A percentile compares a stretch with the other conserved stretches of the same genome.
Evolutionary conservation across 257 asterid genomes (phyloP).

Genomic region (Plantago elongata): DNA sequence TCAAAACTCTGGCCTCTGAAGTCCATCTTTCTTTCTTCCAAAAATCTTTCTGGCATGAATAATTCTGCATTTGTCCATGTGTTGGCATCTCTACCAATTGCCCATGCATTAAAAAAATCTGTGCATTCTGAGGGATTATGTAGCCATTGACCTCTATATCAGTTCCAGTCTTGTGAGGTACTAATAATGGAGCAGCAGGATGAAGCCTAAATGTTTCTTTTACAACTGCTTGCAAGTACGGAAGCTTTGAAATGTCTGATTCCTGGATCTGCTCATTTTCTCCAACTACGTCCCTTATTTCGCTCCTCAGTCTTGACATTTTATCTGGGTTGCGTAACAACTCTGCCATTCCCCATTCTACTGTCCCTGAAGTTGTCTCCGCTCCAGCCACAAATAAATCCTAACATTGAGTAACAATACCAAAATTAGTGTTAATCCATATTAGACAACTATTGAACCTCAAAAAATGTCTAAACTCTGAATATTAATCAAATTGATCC

Average conservation of each 20-base stretch:
- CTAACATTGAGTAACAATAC: neutral
- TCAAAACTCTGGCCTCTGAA: slow-evolving; percentile 2
- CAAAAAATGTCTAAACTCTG: too few relatives aligned
- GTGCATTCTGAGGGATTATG: neutral
- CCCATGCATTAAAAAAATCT: slow-evolving; percentile 7
- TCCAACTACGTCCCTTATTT: slow-evolving; percentile 5
- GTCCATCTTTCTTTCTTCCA: neutral
- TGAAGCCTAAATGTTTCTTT: slow-evolving; percentile 11
- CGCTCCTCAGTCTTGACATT: slow-evolving; percentile 7
- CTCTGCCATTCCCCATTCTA: slow-evolving; percentile 17
- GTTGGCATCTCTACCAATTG: slow-evolving; percentile 6
- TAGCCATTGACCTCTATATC: slow-evolving; percentile 5
- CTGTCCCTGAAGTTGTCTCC: slow-evolving; percentile 12
- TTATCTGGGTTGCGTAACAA: slow-evolving; percentile 9
- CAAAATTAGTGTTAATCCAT: neutral
- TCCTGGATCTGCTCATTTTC: slow-evolving; percentile 2
- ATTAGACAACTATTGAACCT: too few relatives aligned
- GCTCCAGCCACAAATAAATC: slow-evolving; percentile 14
- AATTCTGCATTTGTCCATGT: slow-evolving; percentile 8
- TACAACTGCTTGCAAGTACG: slow-evolving; percentile 15
- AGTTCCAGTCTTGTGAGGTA: slow-evolving; percentile 16
- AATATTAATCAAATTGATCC: too few relatives aligned
- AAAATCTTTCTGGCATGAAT: slow-evolving; percentile 11
- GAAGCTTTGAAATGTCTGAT: slow-evolving; percentile 12
- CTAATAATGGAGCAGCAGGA: neutral